These are phyloP conservation scores for Calocybe cyanea DNA, from an alignment of 768 basidiomycete species.

Conservation along the genomic window DNA sequence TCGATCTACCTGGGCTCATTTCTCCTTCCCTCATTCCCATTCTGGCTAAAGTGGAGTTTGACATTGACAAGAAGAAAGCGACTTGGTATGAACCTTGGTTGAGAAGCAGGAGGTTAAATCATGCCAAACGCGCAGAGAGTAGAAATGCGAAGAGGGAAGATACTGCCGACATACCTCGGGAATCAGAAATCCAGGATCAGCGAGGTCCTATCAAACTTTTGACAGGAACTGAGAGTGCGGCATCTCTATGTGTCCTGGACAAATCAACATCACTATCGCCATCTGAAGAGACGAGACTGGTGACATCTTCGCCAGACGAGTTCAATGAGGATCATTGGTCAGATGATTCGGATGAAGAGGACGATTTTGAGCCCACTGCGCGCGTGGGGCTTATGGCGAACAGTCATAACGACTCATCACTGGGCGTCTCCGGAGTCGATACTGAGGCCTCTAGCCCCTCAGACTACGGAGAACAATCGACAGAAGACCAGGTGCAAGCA, in stretches of 20 bases:
- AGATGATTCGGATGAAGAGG: conserved; percentile 27
- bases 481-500: conserved; percentile 39
- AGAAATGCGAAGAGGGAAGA: conserved; percentile 23
- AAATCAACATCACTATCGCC: background rate
- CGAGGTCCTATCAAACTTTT: conserved; percentile 47
- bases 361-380: conserved; percentile 34
- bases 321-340: conserved; percentile 23
- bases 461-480: too few species aligned
- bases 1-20: conserved; percentile 64
- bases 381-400: conserved; percentile 37
- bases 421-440: conserved; percentile 66
- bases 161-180: conserved; percentile 15
- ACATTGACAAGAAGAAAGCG: conserved; percentile 79
- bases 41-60: conserved; percentile 93
- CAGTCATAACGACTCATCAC: conserved; percentile 56
- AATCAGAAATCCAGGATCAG: conserved; percentile 22
- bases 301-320: conserved; percentile 4
- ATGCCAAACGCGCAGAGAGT: conserved; percentile 54
- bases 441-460: conserved; percentile 58
- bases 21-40: conserved; percentile 72
- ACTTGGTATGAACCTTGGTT: conserved; percentile 87
- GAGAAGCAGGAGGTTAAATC: conserved; percentile 57
- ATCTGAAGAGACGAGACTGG: too few species aligned
- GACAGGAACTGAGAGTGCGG: conserved; percentile 38
- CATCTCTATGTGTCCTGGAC: conserved; percentile 21